Evolutionary conservation across 345 rosid species (phyloP), one percentile per base, ranked within the genome.

Genomic region (Populus alba): DNA sequence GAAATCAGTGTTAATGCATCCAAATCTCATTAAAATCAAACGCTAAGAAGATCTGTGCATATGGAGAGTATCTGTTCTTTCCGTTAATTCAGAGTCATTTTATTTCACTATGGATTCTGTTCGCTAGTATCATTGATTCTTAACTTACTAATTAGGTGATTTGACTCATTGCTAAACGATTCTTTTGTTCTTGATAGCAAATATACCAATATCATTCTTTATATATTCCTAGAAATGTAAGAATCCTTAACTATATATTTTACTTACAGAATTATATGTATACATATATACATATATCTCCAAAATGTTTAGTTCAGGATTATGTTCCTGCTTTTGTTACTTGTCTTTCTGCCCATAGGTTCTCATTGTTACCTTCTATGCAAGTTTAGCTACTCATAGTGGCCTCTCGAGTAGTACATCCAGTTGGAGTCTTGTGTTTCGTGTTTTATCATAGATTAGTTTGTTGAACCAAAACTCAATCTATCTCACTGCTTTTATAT

Each of bases 371-470:
- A 29, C 16, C 82, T 74, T n/a, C 49, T 38, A 82, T 75, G 81
- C 51, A 65, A 69, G n/a, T 79, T 74, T 86, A 88, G 87, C 78
- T 71, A 49, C 51, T 43, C 75, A 15, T 57, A 68, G 73, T 81
- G 87, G 87, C 89, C 94, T 90, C 92, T 90, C 90, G 88, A 86
- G 91, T 86, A 62, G 73, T 75, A 41, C 38, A 75, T 72, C 55
- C 20, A 78, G 76, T 76, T 75, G 12, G 73, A 70, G 75, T 85
- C 71, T 67, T 59, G 70, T 79, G 57, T 78, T 71, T 72, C 80
- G 70, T 63, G 49, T 81, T 62, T 55, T 63, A 31, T 78, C 66
- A 76, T 67, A 37, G 70, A 81, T 66, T 47, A 72, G 47, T 69
- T 37, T 71, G 59, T 74, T 66, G 81, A 75, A 38, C 75, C 5